Percentiles rank a stretch among this genome's conserved stretches.
phyloP scores from a whole-genome alignment of 495 filamentous ascomycete genomes.

The Penicillium tannophilum region DNA sequence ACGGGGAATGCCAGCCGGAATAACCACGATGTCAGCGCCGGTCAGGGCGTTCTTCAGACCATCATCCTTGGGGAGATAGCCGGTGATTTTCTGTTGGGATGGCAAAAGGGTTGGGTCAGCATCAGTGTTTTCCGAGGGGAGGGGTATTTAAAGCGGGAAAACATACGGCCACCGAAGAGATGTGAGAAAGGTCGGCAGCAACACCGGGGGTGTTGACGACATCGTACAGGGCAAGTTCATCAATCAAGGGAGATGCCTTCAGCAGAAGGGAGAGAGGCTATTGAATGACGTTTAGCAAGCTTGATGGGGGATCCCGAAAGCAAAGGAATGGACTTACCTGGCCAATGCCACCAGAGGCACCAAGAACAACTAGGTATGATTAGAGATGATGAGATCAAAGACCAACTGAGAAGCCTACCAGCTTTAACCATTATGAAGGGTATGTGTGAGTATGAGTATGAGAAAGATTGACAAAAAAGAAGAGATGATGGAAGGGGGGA shows the following conservation, averaged over 20 bases:
- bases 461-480: neutral
- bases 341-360: constrained; percentile 97
- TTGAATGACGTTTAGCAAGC: constrained; percentile 12
- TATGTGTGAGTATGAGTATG: neutral
- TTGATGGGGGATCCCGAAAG: neutral
- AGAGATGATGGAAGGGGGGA: constrained; percentile 1
- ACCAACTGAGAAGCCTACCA: constrained; percentile 6
- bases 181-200: constrained; percentile 93
- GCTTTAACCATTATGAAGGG: constrained; percentile 17
- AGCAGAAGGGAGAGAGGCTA: constrained; percentile 95
- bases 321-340: constrained; percentile 60
- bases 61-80: constrained; percentile 87
- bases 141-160: neutral
- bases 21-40: constrained; percentile 91
- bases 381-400: constrained; percentile 6
- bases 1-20: constrained; percentile 98
- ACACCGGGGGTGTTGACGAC: constrained; percentile 98
- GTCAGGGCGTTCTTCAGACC: constrained; percentile 86
- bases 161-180: constrained; percentile 88
- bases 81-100: constrained; percentile 72
- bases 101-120: neutral
- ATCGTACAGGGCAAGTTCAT: constrained; percentile 96
- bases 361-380: constrained; percentile 74
- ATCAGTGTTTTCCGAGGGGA: neutral
- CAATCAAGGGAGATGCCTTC: constrained; percentile 81